Percentiles rank a stretch among this genome's conserved stretches.
phyloP scores from a whole-genome alignment of 164 flowering plant genomes.

The Akebia trifoliata region DNA sequence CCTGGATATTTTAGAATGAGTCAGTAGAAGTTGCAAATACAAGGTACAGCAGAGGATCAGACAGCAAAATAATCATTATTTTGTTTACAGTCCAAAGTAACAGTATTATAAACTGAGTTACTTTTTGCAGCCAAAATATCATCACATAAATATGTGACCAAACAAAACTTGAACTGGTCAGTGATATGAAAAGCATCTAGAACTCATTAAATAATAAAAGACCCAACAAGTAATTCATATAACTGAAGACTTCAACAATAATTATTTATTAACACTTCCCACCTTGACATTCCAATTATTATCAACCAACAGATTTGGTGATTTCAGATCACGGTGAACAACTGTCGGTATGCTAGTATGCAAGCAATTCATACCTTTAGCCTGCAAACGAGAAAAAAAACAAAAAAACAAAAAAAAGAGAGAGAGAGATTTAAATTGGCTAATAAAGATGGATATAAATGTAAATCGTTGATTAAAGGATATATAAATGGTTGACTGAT shows the following conservation, averaged over 20 bases:
- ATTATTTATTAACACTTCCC: conserved; percentile 2
- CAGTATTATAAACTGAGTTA: too few relatives aligned
- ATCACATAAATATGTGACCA: too few relatives aligned
- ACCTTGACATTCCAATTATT: conserved; percentile 98
- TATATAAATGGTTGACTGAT: neutral
- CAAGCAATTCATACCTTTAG: conserved; percentile 97
- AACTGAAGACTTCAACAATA: neutral
- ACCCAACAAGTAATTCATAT: neutral
- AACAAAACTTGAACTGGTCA: too few relatives aligned
- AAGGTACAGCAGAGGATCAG: neutral
- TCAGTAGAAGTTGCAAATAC: neutral
- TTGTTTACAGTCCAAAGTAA: too few relatives aligned
- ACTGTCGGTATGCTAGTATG: conserved; percentile 90
- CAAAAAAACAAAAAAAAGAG: neutral
- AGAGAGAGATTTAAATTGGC: neutral
- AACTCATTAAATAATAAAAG: too few relatives aligned
- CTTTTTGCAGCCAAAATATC: too few relatives aligned
- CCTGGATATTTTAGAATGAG: conserved; percentile 41
- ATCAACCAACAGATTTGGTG: conserved; percentile 93
- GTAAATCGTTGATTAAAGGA: neutral
- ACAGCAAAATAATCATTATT: too few relatives aligned
- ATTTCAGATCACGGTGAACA: conserved; percentile 95
- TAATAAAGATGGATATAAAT: neutral
- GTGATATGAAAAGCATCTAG: too few relatives aligned
- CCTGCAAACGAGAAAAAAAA: conserved; percentile 40